These are phyloP conservation scores for Starmerella sirachaensis DNA, from an alignment of 805 yeast species.

Conservation along the genomic window DNA sequence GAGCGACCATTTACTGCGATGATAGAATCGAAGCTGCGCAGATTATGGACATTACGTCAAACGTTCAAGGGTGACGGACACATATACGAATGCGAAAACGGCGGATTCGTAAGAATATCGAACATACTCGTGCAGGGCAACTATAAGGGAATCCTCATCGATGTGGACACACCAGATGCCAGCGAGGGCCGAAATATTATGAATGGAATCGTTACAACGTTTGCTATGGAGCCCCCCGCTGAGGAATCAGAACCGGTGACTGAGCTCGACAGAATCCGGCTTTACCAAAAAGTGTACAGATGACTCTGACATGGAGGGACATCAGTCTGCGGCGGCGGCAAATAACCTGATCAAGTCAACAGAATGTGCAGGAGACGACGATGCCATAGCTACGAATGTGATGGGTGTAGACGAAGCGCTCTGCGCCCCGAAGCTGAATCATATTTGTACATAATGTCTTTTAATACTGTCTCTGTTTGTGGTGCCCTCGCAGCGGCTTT, in stretches of 20 bases:
- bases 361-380: too few species aligned
- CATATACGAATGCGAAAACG: constrained; percentile 41
- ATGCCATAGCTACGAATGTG: too few species aligned
- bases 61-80: constrained; percentile 63
- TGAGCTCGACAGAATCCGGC: constrained; percentile 6
- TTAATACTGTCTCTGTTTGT: too few species aligned
- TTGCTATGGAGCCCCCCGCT: constrained; percentile 4
- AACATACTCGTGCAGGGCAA: constrained; percentile 64
- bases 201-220: constrained; percentile 4
- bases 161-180: constrained; percentile 29
- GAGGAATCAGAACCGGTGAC: constrained; percentile 2
- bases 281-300: constrained; percentile 13
- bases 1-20: constrained; percentile 39
- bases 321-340: not conserved
- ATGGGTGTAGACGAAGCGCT: too few species aligned
- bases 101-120: constrained; percentile 47
- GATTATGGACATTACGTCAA: constrained; percentile 61
- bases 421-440: too few species aligned
- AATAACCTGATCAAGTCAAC: too few species aligned
- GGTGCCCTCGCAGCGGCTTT: too few species aligned
- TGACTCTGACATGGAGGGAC: not conserved
- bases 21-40: constrained; percentile 45
- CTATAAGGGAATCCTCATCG: constrained; percentile 58
- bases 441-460: too few species aligned
- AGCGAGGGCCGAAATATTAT: constrained; percentile 16